phyloP scores from a whole-genome alignment of 352 stramenopile genomes.

The Bremia lactucae region DNA sequence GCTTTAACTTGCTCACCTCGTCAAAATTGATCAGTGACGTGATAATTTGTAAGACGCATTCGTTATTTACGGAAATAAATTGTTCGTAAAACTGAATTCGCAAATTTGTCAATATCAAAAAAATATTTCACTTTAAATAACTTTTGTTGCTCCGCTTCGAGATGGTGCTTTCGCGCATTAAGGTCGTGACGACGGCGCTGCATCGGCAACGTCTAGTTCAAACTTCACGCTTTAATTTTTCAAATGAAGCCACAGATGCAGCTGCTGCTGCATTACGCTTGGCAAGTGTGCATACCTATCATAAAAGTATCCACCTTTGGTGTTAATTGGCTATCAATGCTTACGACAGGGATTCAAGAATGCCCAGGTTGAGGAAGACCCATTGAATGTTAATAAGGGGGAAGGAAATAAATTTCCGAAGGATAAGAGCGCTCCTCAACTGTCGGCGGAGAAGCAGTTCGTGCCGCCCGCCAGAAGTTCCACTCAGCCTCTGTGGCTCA shows the following conservation, averaged over 20 bases:
- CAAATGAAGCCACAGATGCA: conserved; percentile 58
- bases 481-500: conserved; percentile 67
- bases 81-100: too few relatives aligned
- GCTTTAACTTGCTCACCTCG: conserved; percentile 28
- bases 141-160: conserved; percentile 14
- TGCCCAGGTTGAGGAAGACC: conserved; percentile 23
- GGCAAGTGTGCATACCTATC: conserved; percentile 18
- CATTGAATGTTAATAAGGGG: conserved; percentile 2
- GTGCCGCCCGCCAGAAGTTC: conserved; percentile 35
- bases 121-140: too few relatives aligned
- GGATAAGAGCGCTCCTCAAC: conserved; percentile 3
- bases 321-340: not conserved
- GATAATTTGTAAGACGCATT: too few relatives aligned
- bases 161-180: conserved; percentile 33
- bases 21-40: conserved; percentile 45
- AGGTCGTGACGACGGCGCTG: conserved; percentile 24
- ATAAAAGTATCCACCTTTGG: not conserved
- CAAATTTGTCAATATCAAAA: too few relatives aligned
- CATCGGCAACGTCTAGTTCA: conserved; percentile 15
- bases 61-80: too few relatives aligned
- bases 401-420: not conserved
- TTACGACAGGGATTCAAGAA: conserved; percentile 41
- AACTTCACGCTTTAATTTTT: conserved; percentile 24
- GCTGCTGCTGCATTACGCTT: conserved; percentile 60
- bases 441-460: conserved; percentile 21